These are phyloP conservation scores for Scenedesmus sp. DNA, from an alignment of 163 green algal genomes.

Conservation along the genomic window DNA sequence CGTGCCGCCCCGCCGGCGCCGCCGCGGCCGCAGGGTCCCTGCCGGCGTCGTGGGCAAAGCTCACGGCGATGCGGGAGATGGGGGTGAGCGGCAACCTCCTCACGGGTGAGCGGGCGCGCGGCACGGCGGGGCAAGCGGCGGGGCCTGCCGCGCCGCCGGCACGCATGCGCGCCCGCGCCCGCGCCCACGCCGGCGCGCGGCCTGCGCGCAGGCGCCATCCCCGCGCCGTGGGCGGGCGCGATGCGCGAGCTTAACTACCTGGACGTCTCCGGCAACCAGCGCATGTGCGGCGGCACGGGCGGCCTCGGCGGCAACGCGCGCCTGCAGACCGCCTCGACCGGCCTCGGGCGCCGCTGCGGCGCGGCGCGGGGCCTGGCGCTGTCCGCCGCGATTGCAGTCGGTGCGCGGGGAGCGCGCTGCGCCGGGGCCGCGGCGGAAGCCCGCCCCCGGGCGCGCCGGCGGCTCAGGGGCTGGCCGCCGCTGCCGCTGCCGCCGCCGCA, in stretches of 20 bases:
- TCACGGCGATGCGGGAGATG: constrained; percentile 25
- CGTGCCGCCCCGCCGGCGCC: too few species aligned
- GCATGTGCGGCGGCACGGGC: constrained; percentile 15
- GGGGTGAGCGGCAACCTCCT: constrained; percentile 45
- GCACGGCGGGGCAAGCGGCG: too few species aligned
- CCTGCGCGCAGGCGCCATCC: too few species aligned
- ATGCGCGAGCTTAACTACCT: constrained; percentile 11
- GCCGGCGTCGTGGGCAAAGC: constrained; percentile 37
- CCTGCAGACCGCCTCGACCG: neutral
- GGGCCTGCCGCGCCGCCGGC: too few species aligned
- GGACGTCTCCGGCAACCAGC: constrained; percentile 29
- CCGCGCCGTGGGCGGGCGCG: neutral
- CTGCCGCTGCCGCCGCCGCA: neutral
- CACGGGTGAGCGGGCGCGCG: too few species aligned
- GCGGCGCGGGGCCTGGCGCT: neutral
- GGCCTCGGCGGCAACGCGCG: neutral
- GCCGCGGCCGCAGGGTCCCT: constrained; percentile 39
- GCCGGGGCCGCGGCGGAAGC: neutral
- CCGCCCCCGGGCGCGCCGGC: neutral
- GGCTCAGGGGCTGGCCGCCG: neutral
- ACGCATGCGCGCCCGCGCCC: too few species aligned
- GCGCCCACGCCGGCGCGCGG: too few species aligned
- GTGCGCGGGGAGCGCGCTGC: neutral
- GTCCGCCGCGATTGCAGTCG: neutral
- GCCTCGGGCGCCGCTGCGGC: constrained; percentile 8